These are phyloP conservation scores for Fusarium haematococcum DNA, from an alignment of 2,329 filamentous ascomycete genomes.

Conservation along the genomic window DNA sequence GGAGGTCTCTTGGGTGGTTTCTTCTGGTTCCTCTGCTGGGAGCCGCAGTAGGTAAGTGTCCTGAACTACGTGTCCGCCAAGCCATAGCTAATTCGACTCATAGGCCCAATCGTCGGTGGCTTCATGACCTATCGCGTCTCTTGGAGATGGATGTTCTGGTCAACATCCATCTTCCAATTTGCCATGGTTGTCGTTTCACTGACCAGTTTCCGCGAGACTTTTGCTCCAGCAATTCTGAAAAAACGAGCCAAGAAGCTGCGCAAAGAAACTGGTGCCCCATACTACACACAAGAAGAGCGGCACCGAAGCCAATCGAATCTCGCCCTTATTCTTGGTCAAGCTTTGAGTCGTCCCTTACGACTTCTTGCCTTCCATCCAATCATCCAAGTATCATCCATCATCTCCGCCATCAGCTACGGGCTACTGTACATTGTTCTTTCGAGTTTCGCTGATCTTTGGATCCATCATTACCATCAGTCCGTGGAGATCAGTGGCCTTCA, in stretches of 20 bases:
- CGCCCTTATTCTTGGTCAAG: constrained; percentile 43
- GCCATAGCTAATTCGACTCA: fast-evolving
- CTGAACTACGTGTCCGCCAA: fast-evolving
- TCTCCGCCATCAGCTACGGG: constrained; percentile 71
- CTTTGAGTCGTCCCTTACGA: constrained; percentile 66
- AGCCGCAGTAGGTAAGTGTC: constrained; percentile 49
- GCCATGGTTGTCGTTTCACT: constrained; percentile 50
- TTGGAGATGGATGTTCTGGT: constrained; percentile 62
- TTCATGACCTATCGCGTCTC: constrained; percentile 51
- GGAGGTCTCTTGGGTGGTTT: constrained; percentile 53
- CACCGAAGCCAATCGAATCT: constrained; percentile 46
- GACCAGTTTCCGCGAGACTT: constrained; percentile 54
- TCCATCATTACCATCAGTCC: constrained; percentile 63
- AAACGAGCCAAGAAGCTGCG: constrained; percentile 49
- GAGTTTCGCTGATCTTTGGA: constrained; percentile 71
- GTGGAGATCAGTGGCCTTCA: constrained; percentile 71
- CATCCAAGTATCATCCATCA: constrained; percentile 65
- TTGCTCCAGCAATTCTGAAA: constrained; percentile 50
- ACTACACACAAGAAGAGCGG: constrained; percentile 53
- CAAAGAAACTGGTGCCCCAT: constrained; percentile 45
- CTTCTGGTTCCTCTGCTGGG: constrained; percentile 55
- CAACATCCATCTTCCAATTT: constrained; percentile 55
- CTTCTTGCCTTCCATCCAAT: constrained; percentile 70
- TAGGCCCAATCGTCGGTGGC: constrained; percentile 54
- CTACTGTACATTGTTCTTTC: constrained; percentile 73